Evolutionary conservation across 2,329 filamentous ascomycete genomes (phyloP), one percentile per base, ranked within the genome.

Genomic region (Fusarium sp.): DNA sequence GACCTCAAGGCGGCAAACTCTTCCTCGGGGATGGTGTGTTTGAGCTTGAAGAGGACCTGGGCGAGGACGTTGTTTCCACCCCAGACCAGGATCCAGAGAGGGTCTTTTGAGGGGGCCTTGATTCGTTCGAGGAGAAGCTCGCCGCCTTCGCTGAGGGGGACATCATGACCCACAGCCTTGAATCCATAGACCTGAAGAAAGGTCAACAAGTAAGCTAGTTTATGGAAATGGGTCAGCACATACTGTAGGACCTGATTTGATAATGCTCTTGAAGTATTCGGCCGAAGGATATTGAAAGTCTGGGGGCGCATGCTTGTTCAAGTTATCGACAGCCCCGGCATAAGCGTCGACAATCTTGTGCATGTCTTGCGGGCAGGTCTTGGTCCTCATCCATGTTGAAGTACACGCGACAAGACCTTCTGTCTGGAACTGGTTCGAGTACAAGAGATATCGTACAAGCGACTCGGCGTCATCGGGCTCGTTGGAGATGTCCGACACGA

Each of bases 31-130:
- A 15, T 73, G 7, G 61, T 66, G 7, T 64, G 13, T 28, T 63
- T 65, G 41, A 84, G 79, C 15, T 82, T 77, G 30, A 81, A 73
- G 10, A 88, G 78, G 1, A 82, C 84, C 56, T 86, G 82, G 4
- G 86, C 86, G 5, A 88, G 81, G 2, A 84, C 82, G 61, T 87
- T 88, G 28, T 83, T 82, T 15, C 86, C 86, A 12, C 86, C 86
- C 87, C 86, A 88, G 70, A 80, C 79, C 1, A 87, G 79, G 6
- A 88, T 77, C 84, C 85, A 88, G 6, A 88, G 79, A 4, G 85
- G 84, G 1, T 86, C 68, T 4, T 65, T 44, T 7, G 62, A 69
- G 9, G 65, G 57, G 6, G 71, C 57, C 2, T 62, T 63, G 39
- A 81, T 47, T 4, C 75, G 64, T 44, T 78, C 62, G 3, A 80